Evolutionary conservation across 495 filamentous ascomycete genomes (phyloP), one percentile per base, ranked within the genome.

Genomic region (Hypoxylon subgilvum): DNA sequence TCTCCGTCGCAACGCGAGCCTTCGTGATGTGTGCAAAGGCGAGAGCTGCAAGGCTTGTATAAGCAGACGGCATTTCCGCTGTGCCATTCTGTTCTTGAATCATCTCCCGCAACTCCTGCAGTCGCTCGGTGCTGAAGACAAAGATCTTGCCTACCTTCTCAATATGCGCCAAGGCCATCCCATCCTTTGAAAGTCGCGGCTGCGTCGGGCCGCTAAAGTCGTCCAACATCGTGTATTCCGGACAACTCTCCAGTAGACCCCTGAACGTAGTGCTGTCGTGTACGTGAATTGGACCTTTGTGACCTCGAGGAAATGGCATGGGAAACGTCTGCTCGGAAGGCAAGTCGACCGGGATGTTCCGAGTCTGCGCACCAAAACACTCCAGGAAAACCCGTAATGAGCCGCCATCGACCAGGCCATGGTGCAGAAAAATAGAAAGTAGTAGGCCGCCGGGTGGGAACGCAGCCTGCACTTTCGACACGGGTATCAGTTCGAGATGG

Each of bases 361-460:
- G 55, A 32, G 62, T 74, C 35, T 69, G 59, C 12, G 64, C 67
- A 1, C 63, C 44, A 67, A 79, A 57, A 74, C 81, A 36, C 72
- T 86, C 38, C 71, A 84, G 13, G 68, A 82, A 41, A 77, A 84
- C 61, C 69, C 76, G 50, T 64, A 77, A 47, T 69, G 75, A 64
- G 74, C 81, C 39, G 71, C 71, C 71, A 41, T 74, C 71, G 19
- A 61, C 69, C 17, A 71, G 44, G 14, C 68, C 53, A 43, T 74
- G 71, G 32, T 74, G 71, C 53, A 74, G 53, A 43, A 63, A 69
- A 27, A 74, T 57, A n/a, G 66, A 63, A 50, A 74, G 62, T 13
- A 74, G 39, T 16, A 74, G 23, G 4, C 71, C 71, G 21, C 71
- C 71, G 19, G 62, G 42, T 13, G 65, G 62, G 28, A 71, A 69